phyloP scores from a whole-genome alignment of 805 yeast genomes.

The Wickerhamiella sorbophila region DNA sequence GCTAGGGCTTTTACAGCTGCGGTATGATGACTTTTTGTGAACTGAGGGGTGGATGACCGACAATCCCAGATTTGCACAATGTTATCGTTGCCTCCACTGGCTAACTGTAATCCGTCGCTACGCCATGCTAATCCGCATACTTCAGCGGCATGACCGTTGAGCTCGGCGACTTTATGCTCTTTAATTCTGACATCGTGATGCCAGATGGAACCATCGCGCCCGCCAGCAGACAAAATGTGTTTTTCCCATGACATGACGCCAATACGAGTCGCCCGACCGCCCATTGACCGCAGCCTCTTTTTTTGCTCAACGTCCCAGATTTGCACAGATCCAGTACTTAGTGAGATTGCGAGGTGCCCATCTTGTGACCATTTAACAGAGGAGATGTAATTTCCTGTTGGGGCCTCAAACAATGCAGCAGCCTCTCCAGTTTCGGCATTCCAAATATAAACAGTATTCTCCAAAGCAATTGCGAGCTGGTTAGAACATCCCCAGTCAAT shows the following conservation, averaged over 20 bases:
- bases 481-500: slow-evolving; percentile 79
- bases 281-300: slow-evolving; percentile 64
- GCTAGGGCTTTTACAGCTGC: slow-evolving; percentile 94
- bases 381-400: slow-evolving; percentile 37
- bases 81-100: slow-evolving; percentile 91
- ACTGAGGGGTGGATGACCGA: slow-evolving; percentile 52
- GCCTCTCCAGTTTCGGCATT: slow-evolving; percentile 76
- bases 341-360: slow-evolving; percentile 76
- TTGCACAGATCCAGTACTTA: slow-evolving; percentile 70
- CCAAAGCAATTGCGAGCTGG: slow-evolving; percentile 77
- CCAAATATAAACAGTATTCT: slow-evolving; percentile 77
- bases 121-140: slow-evolving; percentile 87
- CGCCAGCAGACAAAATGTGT: slow-evolving; percentile 72
- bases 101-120: slow-evolving; percentile 68
- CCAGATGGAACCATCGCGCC: slow-evolving; percentile 69
- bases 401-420: slow-evolving; percentile 41
- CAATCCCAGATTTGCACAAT: slow-evolving; percentile 89
- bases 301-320: slow-evolving; percentile 84
- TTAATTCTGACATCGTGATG: slow-evolving; percentile 85
- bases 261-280: slow-evolving; percentile 58
- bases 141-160: slow-evolving; percentile 67
- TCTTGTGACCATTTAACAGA: slow-evolving; percentile 86
- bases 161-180: slow-evolving; percentile 48
- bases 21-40: slow-evolving; percentile 62
- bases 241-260: slow-evolving; percentile 77